Conservation (phyloP, 2,329 filamentous ascomycete genomes). For the Onygenales sp. region DNA sequence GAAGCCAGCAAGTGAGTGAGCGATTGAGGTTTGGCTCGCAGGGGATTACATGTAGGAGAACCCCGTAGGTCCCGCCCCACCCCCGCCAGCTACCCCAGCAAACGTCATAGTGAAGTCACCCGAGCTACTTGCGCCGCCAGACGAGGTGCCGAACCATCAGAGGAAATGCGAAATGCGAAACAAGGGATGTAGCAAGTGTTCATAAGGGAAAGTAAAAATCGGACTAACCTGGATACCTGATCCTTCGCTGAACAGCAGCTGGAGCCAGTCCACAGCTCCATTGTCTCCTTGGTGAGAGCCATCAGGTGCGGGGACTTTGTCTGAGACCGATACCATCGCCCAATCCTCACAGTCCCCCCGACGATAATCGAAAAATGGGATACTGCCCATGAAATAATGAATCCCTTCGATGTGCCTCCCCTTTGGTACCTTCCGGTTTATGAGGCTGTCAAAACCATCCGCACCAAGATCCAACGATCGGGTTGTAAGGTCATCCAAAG, state of each 20-base stretch:
- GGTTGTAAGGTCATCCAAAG: constrained; percentile 19
- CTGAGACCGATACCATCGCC: constrained; percentile 18
- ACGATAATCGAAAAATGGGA: constrained; percentile 25
- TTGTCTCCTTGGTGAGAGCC: not conserved
- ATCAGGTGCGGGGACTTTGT: constrained; percentile 19
- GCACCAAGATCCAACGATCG: constrained; percentile 4
- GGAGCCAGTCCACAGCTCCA: constrained; percentile 25
- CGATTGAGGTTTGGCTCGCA: too few relatives aligned
- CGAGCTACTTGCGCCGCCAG: too few relatives aligned
- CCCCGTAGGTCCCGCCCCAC: too few relatives aligned
- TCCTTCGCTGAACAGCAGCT: constrained; percentile 19
- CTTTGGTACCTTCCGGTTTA: constrained; percentile 9
- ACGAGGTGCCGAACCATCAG: too few relatives aligned
- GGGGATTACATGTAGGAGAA: too few relatives aligned
- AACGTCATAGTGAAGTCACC: too few relatives aligned
- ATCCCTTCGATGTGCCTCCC: constrained; percentile 19
- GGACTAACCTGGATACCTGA: constrained; percentile 21
- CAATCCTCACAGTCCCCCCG: constrained; percentile 17
- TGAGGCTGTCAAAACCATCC: constrained; percentile 7
- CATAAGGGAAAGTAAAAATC: too few relatives aligned
- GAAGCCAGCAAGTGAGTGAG: too few relatives aligned
- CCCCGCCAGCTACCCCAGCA: too few relatives aligned
- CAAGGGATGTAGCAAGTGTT: too few relatives aligned
- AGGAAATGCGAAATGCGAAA: too few relatives aligned
- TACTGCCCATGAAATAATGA: constrained; percentile 24